Evolutionary conservation across 148 eudicot genomes (phyloP).

Genomic region (Polygonum maritimum): DNA sequence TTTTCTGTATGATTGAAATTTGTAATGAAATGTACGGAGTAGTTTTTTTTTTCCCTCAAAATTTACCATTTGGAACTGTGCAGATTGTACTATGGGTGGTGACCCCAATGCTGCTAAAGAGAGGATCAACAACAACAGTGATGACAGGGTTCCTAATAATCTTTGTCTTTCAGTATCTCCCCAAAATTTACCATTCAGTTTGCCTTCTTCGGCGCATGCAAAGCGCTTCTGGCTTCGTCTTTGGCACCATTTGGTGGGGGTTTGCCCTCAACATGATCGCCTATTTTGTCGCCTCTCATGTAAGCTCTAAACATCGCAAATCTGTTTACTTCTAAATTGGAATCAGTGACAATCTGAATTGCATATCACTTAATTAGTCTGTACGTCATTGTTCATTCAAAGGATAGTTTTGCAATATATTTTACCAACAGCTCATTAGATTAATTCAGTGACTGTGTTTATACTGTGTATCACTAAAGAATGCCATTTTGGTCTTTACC

Average conservation of each 20-base stretch:
- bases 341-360: neutral
- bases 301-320: constrained; percentile 23
- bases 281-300: constrained; percentile 87
- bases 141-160: constrained; percentile 59
- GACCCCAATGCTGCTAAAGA: constrained; percentile 44
- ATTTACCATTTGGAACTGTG: neutral
- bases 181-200: constrained; percentile 87
- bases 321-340: neutral
- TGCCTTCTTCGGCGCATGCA: constrained; percentile 89
- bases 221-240: constrained; percentile 69
- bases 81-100: constrained; percentile 48
- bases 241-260: constrained; percentile 98
- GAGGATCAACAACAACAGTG: constrained; percentile 48
- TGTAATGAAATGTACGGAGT: neutral
- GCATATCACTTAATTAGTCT: too few species aligned
- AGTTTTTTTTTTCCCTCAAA: too few species aligned
- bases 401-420: neutral
- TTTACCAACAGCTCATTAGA: neutral
- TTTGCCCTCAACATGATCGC: constrained; percentile 91
- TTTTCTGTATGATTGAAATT: neutral
- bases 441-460: neutral
- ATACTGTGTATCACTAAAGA: neutral
- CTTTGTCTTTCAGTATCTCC: constrained; percentile 79
- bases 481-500: too few species aligned
- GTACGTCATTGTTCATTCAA: neutral